Evolutionary conservation across 495 filamentous ascomycete genomes (phyloP).

Genomic region (Talaromyces liani): DNA sequence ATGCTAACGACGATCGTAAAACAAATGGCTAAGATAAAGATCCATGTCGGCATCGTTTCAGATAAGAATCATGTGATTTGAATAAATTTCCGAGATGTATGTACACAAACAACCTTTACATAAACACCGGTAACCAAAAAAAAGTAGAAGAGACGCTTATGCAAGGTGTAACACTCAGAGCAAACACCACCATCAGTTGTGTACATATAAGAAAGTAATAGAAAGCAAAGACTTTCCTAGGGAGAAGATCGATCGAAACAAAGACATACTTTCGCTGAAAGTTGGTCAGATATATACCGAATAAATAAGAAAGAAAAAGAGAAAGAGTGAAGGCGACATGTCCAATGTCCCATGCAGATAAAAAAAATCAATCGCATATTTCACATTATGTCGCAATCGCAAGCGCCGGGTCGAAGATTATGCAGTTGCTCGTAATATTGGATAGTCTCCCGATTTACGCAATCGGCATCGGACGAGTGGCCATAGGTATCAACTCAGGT

Average conservation of each 20-base stretch:
- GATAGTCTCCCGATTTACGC: no score
- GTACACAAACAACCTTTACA: neutral
- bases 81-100: neutral
- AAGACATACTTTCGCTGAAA: neutral
- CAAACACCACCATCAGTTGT: neutral
- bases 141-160: neutral
- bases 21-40: neutral
- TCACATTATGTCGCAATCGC: neutral
- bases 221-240: neutral
- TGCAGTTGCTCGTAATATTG: neutral
- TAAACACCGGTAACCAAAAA: neutral
- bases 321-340: neutral
- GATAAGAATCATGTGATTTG: neutral
- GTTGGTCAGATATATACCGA: neutral
- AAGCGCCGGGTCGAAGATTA: neutral
- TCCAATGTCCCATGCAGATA: neutral
- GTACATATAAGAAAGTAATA: neutral
- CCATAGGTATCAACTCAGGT: conserved; percentile 27
- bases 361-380: neutral
- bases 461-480: conserved; percentile 23
- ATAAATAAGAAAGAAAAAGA: neutral
- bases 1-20: no score
- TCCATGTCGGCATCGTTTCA: neutral
- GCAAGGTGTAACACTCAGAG: neutral
- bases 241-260: neutral